Percentiles rank a stretch among this genome's conserved stretches.
Evolutionary conservation across 2,329 filamentous ascomycete genomes (phyloP).

Genomic region (Emmonsiellopsis sp.): DNA sequence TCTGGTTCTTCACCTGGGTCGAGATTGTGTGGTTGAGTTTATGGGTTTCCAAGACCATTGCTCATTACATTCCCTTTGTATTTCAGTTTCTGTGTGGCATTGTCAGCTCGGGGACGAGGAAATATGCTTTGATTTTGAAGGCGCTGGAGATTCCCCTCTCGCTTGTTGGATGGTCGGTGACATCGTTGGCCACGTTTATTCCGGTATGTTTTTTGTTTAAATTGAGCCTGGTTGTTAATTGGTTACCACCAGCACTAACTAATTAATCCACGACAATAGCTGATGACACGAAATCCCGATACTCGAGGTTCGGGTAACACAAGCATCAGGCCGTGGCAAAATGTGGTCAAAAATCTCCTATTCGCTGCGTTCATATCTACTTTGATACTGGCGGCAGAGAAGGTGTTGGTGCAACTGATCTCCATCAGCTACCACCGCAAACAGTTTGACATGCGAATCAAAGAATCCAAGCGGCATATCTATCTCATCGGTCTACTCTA

Average conservation of each 20-base stretch:
- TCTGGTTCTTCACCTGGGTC: constrained; percentile 57
- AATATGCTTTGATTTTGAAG: constrained; percentile 51
- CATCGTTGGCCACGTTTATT: constrained; percentile 51
- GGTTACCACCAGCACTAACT: constrained; percentile 1
- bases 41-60: constrained; percentile 53
- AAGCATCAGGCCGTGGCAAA: constrained; percentile 39
- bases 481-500: constrained; percentile 75
- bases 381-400: constrained; percentile 49
- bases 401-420: constrained; percentile 54
- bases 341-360: constrained; percentile 48
- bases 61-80: constrained; percentile 48
- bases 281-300: constrained; percentile 36
- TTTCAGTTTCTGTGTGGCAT: constrained; percentile 55
- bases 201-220: constrained; percentile 29
- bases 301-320: constrained; percentile 23
- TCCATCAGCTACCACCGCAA: constrained; percentile 60
- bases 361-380: constrained; percentile 48
- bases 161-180: constrained; percentile 50
- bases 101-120: constrained; percentile 54
- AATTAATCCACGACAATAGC: constrained; percentile 13
- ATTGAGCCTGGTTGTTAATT: background rate
- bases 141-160: constrained; percentile 52
- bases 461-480: constrained; percentile 80
- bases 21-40: constrained; percentile 56
- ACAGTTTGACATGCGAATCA: constrained; percentile 62